Evolutionary conservation across 768 basidiomycete species (phyloP).

Genomic region (Sarcomyxa edulis): DNA sequence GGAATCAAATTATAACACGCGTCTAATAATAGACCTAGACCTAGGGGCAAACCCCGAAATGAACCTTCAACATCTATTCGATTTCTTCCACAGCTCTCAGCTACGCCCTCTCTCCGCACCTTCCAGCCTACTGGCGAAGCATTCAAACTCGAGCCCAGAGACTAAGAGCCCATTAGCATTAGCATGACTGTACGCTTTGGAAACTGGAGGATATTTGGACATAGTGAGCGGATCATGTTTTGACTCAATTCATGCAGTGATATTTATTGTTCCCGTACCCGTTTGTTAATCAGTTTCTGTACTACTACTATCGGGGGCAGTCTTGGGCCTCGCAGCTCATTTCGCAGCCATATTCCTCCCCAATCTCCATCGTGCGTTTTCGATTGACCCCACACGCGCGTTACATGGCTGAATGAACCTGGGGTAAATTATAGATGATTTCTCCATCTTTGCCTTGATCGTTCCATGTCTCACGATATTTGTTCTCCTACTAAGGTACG

Average conservation of each 20-base stretch:
- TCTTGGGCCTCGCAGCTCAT: slow-evolving; percentile 66
- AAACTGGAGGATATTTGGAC: slow-evolving; percentile 47
- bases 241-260: not conserved
- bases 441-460: slow-evolving; percentile 63
- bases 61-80: no score
- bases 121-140: no score
- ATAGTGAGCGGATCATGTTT: slow-evolving; percentile 30
- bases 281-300: slow-evolving; percentile 28
- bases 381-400: no score
- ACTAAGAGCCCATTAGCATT: no score
- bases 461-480: slow-evolving; percentile 65
- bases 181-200: slow-evolving; percentile 64
- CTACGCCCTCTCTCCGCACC: no score
- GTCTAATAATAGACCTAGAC: no score
- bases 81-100: no score
- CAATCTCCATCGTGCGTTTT: slow-evolving; percentile 49
- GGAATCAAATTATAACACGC: no score
- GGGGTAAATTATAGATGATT: slow-evolving; percentile 48
- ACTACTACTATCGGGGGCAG: slow-evolving; percentile 43
- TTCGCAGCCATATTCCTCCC: slow-evolving; percentile 68
- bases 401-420: slow-evolving; percentile 3
- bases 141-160: no score
- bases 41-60: no score
- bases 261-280: slow-evolving; percentile 5
- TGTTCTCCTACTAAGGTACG: slow-evolving; percentile 53